phyloP scores from a whole-genome alignment of 108 stramenopile species.

The Pseudonitzschia multistriata region DNA sequence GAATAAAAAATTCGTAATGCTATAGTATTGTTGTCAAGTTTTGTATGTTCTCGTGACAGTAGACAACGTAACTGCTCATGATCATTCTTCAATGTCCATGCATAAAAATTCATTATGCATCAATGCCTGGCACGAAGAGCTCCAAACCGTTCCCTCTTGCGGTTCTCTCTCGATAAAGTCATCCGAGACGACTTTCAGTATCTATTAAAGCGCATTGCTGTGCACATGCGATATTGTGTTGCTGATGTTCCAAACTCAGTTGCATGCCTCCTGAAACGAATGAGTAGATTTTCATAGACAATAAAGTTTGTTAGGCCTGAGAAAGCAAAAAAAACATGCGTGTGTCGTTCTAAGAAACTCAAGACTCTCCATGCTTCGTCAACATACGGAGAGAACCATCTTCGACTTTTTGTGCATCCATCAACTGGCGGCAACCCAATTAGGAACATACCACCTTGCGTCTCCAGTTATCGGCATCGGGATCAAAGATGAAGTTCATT shows the following conservation, averaged over 20 bases:
- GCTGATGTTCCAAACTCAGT: not conserved
- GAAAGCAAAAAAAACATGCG: too few relatives aligned
- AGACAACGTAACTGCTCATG: not conserved
- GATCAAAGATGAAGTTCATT: constrained; percentile 83
- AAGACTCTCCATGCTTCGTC: too few relatives aligned
- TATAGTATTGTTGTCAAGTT: not conserved
- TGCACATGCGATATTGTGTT: not conserved
- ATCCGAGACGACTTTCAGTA: not conserved
- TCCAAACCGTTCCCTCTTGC: constrained; percentile 2
- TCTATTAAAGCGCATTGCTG: not conserved
- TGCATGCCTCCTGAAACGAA: not conserved
- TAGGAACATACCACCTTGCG: constrained; percentile 69
- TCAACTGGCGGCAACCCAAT: too few relatives aligned
- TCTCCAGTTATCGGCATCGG: constrained; percentile 92
- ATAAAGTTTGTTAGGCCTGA: too few relatives aligned
- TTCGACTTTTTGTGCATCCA: not conserved
- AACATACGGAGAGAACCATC: not conserved
- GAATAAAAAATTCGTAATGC: too few relatives aligned
- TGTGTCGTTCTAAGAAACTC: too few relatives aligned
- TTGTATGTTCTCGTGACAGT: not conserved
- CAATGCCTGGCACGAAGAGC: not conserved
- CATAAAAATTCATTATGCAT: not conserved
- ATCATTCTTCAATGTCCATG: not conserved
- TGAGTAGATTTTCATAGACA: too few relatives aligned
- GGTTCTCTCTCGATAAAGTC: not conserved